Percentiles rank a stretch among this genome's conserved stretches.
Evolutionary conservation across 139 green algal genomes (phyloP).

Genomic region (Chlamydomonas eustigma): DNA sequence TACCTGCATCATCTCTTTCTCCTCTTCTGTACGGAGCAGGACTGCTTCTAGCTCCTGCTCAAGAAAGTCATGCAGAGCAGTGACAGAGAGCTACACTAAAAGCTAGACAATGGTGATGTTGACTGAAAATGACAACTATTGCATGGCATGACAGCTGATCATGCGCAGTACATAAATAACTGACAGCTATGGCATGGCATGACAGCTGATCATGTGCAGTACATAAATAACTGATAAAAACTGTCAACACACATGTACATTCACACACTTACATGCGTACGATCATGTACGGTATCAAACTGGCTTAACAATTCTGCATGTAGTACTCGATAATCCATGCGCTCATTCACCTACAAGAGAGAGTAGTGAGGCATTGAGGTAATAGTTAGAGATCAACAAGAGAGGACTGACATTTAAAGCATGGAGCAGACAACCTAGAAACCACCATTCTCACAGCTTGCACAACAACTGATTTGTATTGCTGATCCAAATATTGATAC

Average conservation of each 20-base stretch:
- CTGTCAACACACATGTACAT: no score
- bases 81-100: background rate
- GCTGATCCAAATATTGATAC: no score
- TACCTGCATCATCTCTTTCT: conserved; percentile 40
- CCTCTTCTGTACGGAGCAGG: conserved; percentile 54
- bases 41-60: conserved; percentile 40
- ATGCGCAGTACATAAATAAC: background rate
- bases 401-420: no score
- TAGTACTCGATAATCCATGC: conserved; percentile 32
- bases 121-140: no score
- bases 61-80: background rate
- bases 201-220: background rate
- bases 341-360: conserved; percentile 37
- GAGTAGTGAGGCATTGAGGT: no score
- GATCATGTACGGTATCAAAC: background rate
- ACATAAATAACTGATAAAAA: background rate
- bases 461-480: no score
- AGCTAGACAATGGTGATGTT: no score
- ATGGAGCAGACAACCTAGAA: no score
- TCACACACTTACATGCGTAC: background rate
- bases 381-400: no score
- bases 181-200: no score
- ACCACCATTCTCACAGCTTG: no score
- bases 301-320: conserved; percentile 26
- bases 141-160: no score